These are phyloP conservation scores for Lunularia cruciata DNA, from an alignment of 225 moss, liverwort and hornwort genomes.

Conservation along the genomic window DNA sequence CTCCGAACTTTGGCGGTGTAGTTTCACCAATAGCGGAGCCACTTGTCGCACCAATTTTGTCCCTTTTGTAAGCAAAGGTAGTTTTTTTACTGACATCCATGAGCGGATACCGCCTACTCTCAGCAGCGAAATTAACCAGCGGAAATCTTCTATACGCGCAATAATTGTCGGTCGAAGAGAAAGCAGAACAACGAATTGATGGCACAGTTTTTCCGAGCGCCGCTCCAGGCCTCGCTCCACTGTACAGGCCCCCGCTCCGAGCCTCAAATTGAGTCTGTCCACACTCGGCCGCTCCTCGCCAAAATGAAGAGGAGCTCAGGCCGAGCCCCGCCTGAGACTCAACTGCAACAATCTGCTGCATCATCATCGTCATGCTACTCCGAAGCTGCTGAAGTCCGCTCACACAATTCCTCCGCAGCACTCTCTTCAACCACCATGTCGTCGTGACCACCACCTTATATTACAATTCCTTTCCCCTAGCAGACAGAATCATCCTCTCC, in stretches of 20 bases:
- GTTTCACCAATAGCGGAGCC: background rate
- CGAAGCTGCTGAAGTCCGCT: background rate
- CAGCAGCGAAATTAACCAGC: background rate
- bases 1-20: slow-evolving; percentile 22
- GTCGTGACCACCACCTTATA: background rate
- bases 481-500: background rate
- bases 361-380: background rate
- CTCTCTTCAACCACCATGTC: background rate
- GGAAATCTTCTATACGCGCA: background rate
- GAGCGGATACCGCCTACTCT: background rate
- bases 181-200: slow-evolving; percentile 15
- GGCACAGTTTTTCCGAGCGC: background rate
- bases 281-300: background rate
- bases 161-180: slow-evolving; percentile 4
- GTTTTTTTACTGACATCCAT: slow-evolving; percentile 12
- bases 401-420: background rate
- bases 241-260: background rate
- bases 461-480: background rate
- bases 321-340: slow-evolving; percentile 21
- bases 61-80: background rate
- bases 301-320: slow-evolving; percentile 16
- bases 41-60: slow-evolving; percentile 2
- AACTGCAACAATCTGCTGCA: background rate
- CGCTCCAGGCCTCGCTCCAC: background rate
- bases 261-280: background rate